phyloP scores from a whole-genome alignment of 768 basidiomycete genomes.

The Strobilomyces echinocephalus region DNA sequence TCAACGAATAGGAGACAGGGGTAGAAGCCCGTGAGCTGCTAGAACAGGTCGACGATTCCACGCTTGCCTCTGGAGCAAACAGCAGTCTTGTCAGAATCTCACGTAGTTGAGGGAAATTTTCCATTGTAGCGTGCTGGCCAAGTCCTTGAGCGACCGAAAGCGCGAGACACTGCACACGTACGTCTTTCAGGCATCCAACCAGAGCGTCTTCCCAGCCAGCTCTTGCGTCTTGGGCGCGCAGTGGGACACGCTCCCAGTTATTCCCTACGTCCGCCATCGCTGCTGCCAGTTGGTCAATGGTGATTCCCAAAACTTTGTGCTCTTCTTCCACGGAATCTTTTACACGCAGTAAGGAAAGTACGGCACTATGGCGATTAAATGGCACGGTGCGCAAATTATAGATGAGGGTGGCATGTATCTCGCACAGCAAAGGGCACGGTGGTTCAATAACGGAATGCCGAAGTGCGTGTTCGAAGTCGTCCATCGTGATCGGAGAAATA shows the following conservation, averaged over 20 bases:
- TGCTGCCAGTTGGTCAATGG: constrained; percentile 56
- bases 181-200: constrained; percentile 84
- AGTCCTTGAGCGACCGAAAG: not conserved
- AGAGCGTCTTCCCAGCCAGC: constrained; percentile 91
- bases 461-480: constrained; percentile 87
- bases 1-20: constrained; percentile 38
- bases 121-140: constrained; percentile 64
- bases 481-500: constrained; percentile 83
- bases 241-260: constrained; percentile 77
- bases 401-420: constrained; percentile 85
- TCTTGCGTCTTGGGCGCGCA: constrained; percentile 68
- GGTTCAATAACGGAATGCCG: constrained; percentile 68
- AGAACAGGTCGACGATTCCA: constrained; percentile 40
- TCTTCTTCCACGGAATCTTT: constrained; percentile 41
- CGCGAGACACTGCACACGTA: constrained; percentile 40
- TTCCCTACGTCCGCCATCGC: constrained; percentile 80
- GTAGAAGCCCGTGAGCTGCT: constrained; percentile 47
- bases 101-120: constrained; percentile 69
- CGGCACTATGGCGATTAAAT: constrained; percentile 70
- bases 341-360: constrained; percentile 53
- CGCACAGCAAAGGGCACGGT: constrained; percentile 73
- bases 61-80: constrained; percentile 54
- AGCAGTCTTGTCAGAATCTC: constrained; percentile 68
- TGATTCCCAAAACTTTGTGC: constrained; percentile 47
- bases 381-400: constrained; percentile 84